Percentiles rank a stretch among this genome's conserved stretches.
Evolutionary conservation across 2,329 filamentous ascomycete species (phyloP).

Genomic region (Fusarium abutilonis): DNA sequence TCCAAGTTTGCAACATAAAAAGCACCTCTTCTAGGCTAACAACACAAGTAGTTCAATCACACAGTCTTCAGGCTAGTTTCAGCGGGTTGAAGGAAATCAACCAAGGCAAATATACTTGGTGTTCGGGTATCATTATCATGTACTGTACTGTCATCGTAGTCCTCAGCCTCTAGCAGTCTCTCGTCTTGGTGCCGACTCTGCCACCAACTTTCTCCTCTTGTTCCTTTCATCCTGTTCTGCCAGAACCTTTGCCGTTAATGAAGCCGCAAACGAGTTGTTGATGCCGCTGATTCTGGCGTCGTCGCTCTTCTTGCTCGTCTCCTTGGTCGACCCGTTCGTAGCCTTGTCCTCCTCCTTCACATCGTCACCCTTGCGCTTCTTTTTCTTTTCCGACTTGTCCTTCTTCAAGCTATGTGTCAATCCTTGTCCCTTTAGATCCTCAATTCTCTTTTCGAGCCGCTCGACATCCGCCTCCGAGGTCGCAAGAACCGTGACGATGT

Average conservation of each 20-base stretch:
- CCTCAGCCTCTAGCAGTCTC: slow-evolving; percentile 33
- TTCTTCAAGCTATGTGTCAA: slow-evolving; percentile 92
- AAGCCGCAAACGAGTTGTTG: slow-evolving; percentile 88
- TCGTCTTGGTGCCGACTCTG: slow-evolving; percentile 28
- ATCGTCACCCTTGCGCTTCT: slow-evolving; percentile 70
- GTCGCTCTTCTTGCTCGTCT: slow-evolving; percentile 46
- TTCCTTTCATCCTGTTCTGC: slow-evolving; percentile 86
- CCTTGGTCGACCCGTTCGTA: slow-evolving; percentile 58
- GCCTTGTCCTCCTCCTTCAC: slow-evolving; percentile 56
- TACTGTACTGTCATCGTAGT: neutral
- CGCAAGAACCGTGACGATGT: slow-evolving; percentile 86
- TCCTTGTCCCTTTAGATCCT: slow-evolving; percentile 74
- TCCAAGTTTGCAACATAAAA: no score
- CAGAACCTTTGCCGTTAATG: slow-evolving; percentile 84
- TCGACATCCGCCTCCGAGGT: slow-evolving; percentile 75
- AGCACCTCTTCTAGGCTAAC: no score
- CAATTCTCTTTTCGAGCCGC: slow-evolving; percentile 71
- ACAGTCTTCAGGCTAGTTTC: no score
- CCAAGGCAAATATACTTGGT: neutral
- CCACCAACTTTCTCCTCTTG: slow-evolving; percentile 76
- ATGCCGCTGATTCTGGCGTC: slow-evolving; percentile 68
- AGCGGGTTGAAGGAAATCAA: neutral
- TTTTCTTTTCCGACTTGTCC: slow-evolving; percentile 70
- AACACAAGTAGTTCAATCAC: no score
- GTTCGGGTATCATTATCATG: slow-evolving; percentile 40